Base-by-base conservation (phyloP, 2,329 filamentous ascomycete species). In the Colletotrichum magnum region DNA sequence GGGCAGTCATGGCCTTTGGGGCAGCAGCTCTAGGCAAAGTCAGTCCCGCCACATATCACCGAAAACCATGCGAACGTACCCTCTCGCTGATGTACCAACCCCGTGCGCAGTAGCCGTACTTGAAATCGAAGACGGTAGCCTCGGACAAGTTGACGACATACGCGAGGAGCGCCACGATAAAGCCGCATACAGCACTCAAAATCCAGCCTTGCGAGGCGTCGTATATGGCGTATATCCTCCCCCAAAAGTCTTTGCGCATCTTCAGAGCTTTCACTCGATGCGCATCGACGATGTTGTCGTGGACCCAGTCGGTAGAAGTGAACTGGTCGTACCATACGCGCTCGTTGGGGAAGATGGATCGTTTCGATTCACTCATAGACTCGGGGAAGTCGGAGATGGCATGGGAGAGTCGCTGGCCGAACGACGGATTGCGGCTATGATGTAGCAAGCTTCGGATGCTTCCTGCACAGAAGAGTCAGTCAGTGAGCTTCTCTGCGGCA, bases 291-390 rank as follows among this genome's bases (percentile, higher is more conserved):
- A 99, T 98, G 79, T 93, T 95, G 80, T 99, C 96, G 78, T 97
- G 95, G 1, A 99, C 95, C 96, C 96, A 99, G 79, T 99, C 95
- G 64, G 94, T 98, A 6, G 94, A 97, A 6, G 94, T 97, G 77
- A 97, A 97, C 81, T 99, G 96, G 83, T 99, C 96, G 81, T 98
- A 98, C 96, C 96, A 98, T 10, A 97, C 93, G 69, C 96, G 91
- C 74, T 98, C 94, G 76, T 98, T 93, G 58, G 91, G 84, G 74
- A 90, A 91, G 10, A 92, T 81, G 5, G 89, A 91, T 41, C 86
- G 83, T 75, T 91, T 93, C 57, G 90, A 91, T 71, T 92, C 90
- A 70, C 85, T 80, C 80, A 91, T 82, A 70, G 86, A 86, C 36
- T 87, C 85, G 74, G 86, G 87, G 71, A 85, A 83, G 75, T 87